Percentiles rank a stretch among this genome's conserved stretches.
These are phyloP conservation scores for Odontarrhena argentea DNA, from an alignment of 345 rosid species.

Conservation along the genomic window DNA sequence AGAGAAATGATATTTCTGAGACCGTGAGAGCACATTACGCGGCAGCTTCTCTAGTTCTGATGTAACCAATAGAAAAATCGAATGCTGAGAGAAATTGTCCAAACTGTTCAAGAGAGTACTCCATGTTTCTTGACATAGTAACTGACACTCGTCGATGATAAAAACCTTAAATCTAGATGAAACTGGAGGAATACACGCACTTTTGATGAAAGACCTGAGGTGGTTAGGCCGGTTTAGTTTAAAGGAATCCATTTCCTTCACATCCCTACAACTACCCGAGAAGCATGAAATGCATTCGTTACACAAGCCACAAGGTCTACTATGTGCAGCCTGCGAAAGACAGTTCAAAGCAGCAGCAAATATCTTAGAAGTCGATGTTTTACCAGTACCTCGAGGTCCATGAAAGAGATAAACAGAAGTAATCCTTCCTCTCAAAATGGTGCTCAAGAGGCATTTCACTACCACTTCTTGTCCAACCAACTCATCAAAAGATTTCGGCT, in stretches of 20 bases:
- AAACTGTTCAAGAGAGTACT: constrained; percentile 61
- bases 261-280: constrained; percentile 70
- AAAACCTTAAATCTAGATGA: constrained; percentile 80
- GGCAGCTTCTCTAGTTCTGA: constrained; percentile 85
- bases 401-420: constrained; percentile 79
- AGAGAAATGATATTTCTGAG: constrained; percentile 81
- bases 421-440: constrained; percentile 71
- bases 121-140: constrained; percentile 80
- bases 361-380: constrained; percentile 85
- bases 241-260: constrained; percentile 73
- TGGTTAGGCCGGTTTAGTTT: constrained; percentile 61
- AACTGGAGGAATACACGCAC: constrained; percentile 63
- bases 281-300: constrained; percentile 69
- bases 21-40: constrained; percentile 66
- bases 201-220: constrained; percentile 66
- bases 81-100: constrained; percentile 65
- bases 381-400: constrained; percentile 95
- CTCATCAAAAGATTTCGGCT: constrained; percentile 77
- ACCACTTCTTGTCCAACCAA: constrained; percentile 87
- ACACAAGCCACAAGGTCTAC: constrained; percentile 86
- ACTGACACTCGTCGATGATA: constrained; percentile 86
- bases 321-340: constrained; percentile 61
- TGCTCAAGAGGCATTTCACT: constrained; percentile 72
- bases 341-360: constrained; percentile 95
- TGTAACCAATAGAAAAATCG: constrained; percentile 77